Evolutionary conservation across 805 yeast genomes (phyloP).

Genomic region (Metschnikowia lochheadii): DNA sequence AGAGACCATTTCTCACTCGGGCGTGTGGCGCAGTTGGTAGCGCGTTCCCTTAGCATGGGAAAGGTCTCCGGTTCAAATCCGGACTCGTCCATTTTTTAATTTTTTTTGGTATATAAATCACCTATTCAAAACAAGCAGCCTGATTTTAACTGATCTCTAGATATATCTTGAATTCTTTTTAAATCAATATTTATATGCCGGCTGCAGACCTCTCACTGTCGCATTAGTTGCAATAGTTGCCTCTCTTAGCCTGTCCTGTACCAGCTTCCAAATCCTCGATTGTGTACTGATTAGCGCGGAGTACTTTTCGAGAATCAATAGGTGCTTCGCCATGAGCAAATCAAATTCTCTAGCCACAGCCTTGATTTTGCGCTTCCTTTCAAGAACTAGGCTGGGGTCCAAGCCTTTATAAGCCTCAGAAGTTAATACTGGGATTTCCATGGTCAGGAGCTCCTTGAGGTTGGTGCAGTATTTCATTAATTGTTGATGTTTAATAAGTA

Average conservation of each 20-base stretch:
- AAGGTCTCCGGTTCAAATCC: slow-evolving; percentile 79
- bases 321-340: slow-evolving; percentile 23
- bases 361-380: slow-evolving; percentile 6
- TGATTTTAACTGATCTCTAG: too few relatives aligned
- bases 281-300: slow-evolving; percentile 20
- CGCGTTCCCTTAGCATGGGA: slow-evolving; percentile 80
- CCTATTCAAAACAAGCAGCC: too few relatives aligned
- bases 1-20: slow-evolving; percentile 60
- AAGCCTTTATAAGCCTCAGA: slow-evolving; percentile 4
- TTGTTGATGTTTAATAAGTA: slow-evolving; percentile 21
- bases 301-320: slow-evolving; percentile 29
- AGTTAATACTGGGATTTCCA: slow-evolving; percentile 18
- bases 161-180: slow-evolving; percentile 14
- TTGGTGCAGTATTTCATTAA: slow-evolving; percentile 21
- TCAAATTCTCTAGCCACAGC: slow-evolving; percentile 19
- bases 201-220: background rate
- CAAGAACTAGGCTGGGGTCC: background rate
- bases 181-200: background rate
- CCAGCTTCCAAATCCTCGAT: slow-evolving; percentile 25
- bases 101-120: slow-evolving; percentile 14
- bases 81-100: slow-evolving; percentile 56
- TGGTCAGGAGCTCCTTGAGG: slow-evolving; percentile 19
- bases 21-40: slow-evolving; percentile 84
- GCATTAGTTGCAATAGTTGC: background rate
- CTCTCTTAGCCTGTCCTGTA: slow-evolving; percentile 14